Conservation (phyloP, 129 eudicot genomes). For the Escallonia herrerae region DNA sequence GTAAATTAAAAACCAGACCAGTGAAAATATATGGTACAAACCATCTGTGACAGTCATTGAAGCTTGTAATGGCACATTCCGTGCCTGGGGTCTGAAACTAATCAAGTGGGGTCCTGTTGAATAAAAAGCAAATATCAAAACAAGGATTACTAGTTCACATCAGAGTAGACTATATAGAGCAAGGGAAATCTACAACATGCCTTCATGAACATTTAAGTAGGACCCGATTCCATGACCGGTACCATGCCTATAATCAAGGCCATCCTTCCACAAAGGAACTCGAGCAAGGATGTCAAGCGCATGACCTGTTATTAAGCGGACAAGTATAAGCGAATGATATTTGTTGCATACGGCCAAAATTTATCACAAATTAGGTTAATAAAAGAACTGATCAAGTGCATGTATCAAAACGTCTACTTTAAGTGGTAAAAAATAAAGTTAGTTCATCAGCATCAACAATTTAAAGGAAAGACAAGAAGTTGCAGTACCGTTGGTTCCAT, state of each 20-base stretch:
- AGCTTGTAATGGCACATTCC: constrained; percentile 76
- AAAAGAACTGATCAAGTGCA: background rate
- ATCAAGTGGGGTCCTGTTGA: constrained; percentile 84
- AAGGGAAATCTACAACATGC: constrained; percentile 27
- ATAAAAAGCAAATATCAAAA: constrained; percentile 2
- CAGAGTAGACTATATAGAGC: background rate
- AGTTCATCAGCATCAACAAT: background rate
- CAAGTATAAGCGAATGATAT: too few relatives aligned
- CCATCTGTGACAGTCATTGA: constrained; percentile 97
- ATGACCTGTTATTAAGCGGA: constrained; percentile 43
- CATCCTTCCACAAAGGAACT: constrained; percentile 88
- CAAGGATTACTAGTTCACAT: background rate
- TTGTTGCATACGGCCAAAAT: background rate
- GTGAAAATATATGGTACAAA: constrained; percentile 12
- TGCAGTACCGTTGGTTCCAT: constrained; percentile 80
- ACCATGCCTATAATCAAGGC: constrained; percentile 99
- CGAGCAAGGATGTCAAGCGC: constrained; percentile 93
- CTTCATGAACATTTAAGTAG: constrained; percentile 95
- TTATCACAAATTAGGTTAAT: background rate
- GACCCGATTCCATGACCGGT: constrained; percentile 98
- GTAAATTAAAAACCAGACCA: background rate
- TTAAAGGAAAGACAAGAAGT: background rate
- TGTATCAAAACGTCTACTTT: background rate
- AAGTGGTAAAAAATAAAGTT: background rate
- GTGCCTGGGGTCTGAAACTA: constrained; percentile 76